Percentiles rank a stretch among this genome's conserved stretches.
Evolutionary conservation across 2,329 filamentous ascomycete species (phyloP).

Genomic region (Clonostachys rhizophaga): DNA sequence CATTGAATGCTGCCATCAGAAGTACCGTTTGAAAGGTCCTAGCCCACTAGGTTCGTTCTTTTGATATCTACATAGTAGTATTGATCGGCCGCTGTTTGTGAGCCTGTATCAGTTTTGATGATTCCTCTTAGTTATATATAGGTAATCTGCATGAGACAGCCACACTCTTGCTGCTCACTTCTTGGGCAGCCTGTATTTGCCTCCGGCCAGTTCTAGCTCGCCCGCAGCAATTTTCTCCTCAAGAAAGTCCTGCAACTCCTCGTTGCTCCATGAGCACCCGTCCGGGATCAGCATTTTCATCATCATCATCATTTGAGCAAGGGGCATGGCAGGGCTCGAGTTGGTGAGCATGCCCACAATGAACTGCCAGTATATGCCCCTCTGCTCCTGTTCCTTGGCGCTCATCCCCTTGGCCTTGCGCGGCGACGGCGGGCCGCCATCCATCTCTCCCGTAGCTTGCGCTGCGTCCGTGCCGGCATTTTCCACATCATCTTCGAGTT

Average conservation of each 20-base stretch:
- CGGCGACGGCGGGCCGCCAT: constrained; percentile 27
- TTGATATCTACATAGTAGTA: too few species aligned
- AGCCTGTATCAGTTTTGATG: too few species aligned
- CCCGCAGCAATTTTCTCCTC: constrained; percentile 70
- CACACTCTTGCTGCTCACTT: constrained; percentile 33
- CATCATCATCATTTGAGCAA: constrained; percentile 86
- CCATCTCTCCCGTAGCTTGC: constrained; percentile 12
- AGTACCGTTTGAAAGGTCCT: too few species aligned
- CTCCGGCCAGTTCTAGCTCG: constrained; percentile 64
- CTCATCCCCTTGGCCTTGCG: constrained; percentile 53
- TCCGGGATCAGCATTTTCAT: constrained; percentile 86
- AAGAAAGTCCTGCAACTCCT: constrained; percentile 80
- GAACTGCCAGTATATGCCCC: constrained; percentile 80
- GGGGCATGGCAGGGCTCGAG: constrained; percentile 72
- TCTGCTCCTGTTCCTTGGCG: constrained; percentile 57
- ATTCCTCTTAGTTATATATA: too few species aligned
- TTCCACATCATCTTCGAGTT: constrained; percentile 33
- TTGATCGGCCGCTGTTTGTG: too few species aligned
- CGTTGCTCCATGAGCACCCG: constrained; percentile 84
- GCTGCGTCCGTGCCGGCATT: constrained; percentile 13
- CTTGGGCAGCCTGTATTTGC: constrained; percentile 64
- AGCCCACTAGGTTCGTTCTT: too few species aligned
- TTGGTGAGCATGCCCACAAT: constrained; percentile 95
- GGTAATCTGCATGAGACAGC: too few species aligned
- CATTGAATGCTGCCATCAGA: too few species aligned